Evolutionary conservation across 1,139 yeast genomes (phyloP), one percentile per base, ranked within the genome.

Genomic region (Yamadazyma membranifaciens): DNA sequence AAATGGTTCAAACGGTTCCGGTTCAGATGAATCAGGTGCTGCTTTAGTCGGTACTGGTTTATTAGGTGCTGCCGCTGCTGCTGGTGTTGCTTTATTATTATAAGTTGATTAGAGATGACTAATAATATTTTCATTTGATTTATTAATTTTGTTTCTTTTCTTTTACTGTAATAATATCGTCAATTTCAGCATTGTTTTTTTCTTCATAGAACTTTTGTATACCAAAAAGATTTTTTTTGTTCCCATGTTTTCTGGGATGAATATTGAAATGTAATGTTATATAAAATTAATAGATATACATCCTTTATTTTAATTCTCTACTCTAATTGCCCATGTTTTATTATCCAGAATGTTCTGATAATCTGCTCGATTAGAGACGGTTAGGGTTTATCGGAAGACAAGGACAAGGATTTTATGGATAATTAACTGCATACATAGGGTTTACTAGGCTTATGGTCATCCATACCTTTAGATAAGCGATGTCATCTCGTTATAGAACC

Each of bases 11-110:
- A 51, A 51, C 40, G 54, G 50, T 45, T 51, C 56, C 44, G 62
- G 56, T 45, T 43, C 40, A 32, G 48, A 53, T 47, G 55, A 55
- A 40, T 42, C 43, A 4, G 47, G 47, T 42, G 45, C 46, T 42
- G 42, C 51, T 48, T 52, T 54, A 40, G 63, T 57, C 44, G 66
- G 66, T 50, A 67, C 62, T 34, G 61, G 47, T 42, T 36, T 44
- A 34, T 38, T 51, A 40, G 55, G 55, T 46, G 55, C 55, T 47
- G 55, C 66, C 45, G 69, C 69, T 37, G 69, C 69, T 43, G 69
- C 68, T 47, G 69, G 68, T 61, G 67, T 63, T 51, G 69, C 69
- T 60, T 62, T 64, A 53, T 62, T 64, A 51, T 62, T 64, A 52
- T 64, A 62, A 62, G 61, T 31, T 20, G 9, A 11, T 31, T 30